A percentile compares a stretch with the other conserved stretches of the same genome.
Conservation (phyloP, 2,329 filamentous ascomycete species). For the Colletotrichum somersetense region DNA sequence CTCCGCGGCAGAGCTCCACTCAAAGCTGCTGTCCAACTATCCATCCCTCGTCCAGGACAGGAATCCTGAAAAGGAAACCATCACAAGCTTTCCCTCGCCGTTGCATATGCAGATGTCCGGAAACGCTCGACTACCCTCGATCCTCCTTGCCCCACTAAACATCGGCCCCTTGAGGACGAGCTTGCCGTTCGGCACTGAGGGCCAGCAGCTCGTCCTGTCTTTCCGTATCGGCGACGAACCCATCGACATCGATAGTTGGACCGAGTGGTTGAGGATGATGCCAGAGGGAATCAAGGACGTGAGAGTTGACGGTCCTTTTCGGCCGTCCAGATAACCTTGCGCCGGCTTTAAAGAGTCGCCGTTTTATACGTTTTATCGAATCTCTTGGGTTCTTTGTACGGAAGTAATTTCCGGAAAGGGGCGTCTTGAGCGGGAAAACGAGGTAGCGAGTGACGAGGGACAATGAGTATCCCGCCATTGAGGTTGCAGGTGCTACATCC, state of each 20-base stretch:
- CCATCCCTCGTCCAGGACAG: constrained; percentile 65
- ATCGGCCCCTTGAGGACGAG: constrained; percentile 54
- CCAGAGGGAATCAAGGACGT: constrained; percentile 68
- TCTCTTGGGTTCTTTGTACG: background rate
- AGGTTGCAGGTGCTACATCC: background rate
- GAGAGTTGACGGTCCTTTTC: constrained; percentile 65
- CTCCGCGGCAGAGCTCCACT: constrained; percentile 67
- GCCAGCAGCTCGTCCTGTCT: constrained; percentile 62
- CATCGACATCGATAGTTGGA: constrained; percentile 66
- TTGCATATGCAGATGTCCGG: constrained; percentile 68
- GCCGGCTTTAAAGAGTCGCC: background rate
- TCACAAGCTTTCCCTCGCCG: constrained; percentile 66
- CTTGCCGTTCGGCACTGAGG: constrained; percentile 58
- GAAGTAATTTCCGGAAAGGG: background rate
- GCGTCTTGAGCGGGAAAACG: background rate
- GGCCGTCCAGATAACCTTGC: constrained; percentile 51
- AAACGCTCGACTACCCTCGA: constrained; percentile 66
- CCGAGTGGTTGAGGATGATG: constrained; percentile 70
- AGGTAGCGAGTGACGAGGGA: background rate
- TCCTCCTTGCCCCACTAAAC: constrained; percentile 66
- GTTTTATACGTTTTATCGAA: constrained; percentile 34
- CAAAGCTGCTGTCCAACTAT: constrained; percentile 65
- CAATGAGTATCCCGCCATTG: background rate
- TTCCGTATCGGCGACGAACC: constrained; percentile 65
- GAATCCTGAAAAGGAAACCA: constrained; percentile 59